Conservation (phyloP, 352 stramenopile species). For the Pythium phragmitis region DNA sequence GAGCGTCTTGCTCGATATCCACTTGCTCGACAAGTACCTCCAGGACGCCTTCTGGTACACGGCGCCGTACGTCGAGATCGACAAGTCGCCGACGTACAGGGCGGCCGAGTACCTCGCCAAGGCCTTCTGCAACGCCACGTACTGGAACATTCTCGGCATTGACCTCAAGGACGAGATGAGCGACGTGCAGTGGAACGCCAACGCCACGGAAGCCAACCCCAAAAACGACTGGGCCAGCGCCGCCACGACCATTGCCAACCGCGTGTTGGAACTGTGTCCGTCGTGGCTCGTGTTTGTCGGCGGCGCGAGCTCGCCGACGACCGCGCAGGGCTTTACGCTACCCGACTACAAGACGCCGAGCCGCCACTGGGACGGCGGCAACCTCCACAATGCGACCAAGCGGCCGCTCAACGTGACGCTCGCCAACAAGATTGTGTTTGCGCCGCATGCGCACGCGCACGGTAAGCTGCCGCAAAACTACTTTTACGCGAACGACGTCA, state of each 20-base stretch:
- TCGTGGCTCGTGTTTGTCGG: slow-evolving; percentile 68
- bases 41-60: slow-evolving; percentile 73
- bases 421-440: slow-evolving; percentile 66
- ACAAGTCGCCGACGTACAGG: slow-evolving; percentile 43
- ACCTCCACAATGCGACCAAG: slow-evolving; percentile 56
- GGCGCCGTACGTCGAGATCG: slow-evolving; percentile 45
- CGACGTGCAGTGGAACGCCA: slow-evolving; percentile 40
- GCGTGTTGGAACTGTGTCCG: slow-evolving; percentile 46
- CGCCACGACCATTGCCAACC: slow-evolving; percentile 38
- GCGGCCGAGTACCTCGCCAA: slow-evolving; percentile 44
- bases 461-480: slow-evolving; percentile 59
- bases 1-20: slow-evolving; percentile 60
- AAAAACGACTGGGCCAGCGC: slow-evolving; percentile 47
- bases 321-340: slow-evolving; percentile 34
- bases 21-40: slow-evolving; percentile 47
- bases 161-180: slow-evolving; percentile 59
- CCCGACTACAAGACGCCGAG: slow-evolving; percentile 45
- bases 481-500: slow-evolving; percentile 43
- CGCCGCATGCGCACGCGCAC: slow-evolving; percentile 60
- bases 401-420: slow-evolving; percentile 42
- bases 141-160: slow-evolving; percentile 72
- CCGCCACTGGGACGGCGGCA: slow-evolving; percentile 60
- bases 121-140: slow-evolving; percentile 45
- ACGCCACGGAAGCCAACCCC: slow-evolving; percentile 23
- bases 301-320: slow-evolving; percentile 45